Evolutionary conservation across 2,329 filamentous ascomycete genomes (phyloP).

Genomic region (Cladosporium sp.): DNA sequence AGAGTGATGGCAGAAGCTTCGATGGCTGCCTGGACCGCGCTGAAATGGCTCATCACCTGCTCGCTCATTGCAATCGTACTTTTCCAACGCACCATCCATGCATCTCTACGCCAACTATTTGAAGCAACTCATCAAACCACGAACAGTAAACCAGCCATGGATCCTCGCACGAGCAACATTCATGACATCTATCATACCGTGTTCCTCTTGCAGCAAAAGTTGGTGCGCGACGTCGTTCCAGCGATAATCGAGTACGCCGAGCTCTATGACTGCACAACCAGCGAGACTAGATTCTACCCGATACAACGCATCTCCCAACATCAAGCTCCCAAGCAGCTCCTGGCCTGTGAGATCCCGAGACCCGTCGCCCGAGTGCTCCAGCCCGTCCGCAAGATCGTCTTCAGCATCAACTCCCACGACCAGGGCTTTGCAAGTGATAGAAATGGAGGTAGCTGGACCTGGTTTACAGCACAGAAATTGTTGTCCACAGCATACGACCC

Average conservation of each 20-base stretch:
- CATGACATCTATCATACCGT: slow-evolving; percentile 19
- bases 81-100: not conserved
- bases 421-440: slow-evolving; percentile 17
- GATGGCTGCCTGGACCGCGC: not conserved
- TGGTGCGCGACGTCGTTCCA: slow-evolving; percentile 21
- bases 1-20: not conserved
- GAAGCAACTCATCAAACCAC: not conserved
- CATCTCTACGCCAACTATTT: not conserved
- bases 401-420: slow-evolving; percentile 19
- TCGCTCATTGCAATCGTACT: not conserved
- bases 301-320: not conserved
- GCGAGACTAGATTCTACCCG: not conserved
- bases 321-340: not conserved
- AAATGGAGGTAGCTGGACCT: slow-evolving; percentile 19
- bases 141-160: not conserved
- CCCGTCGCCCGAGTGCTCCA: not conserved
- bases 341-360: not conserved
- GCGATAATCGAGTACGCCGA: slow-evolving; percentile 18
- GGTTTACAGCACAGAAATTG: slow-evolving; percentile 19
- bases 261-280: not conserved
- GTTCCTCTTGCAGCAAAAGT: slow-evolving; percentile 21
- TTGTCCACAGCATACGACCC: not conserved
- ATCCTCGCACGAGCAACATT: not conserved
- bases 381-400: slow-evolving; percentile 19
- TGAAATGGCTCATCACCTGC: not conserved